Evolutionary conservation across 495 filamentous ascomycete genomes (phyloP), one percentile per base, ranked within the genome.

Genomic region (Poronia punctata): DNA sequence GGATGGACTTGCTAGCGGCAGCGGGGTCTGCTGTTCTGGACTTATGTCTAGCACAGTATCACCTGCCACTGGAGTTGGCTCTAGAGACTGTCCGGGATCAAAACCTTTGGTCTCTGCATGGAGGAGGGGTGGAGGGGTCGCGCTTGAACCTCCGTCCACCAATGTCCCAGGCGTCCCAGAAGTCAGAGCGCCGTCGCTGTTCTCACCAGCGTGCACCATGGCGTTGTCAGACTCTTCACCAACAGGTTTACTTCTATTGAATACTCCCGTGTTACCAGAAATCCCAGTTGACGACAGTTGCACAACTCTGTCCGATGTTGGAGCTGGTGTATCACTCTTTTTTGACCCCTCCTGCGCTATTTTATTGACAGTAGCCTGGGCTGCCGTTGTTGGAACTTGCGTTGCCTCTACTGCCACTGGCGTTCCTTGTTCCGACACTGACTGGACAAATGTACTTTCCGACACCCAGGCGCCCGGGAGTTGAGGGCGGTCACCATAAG

Each of bases 401-500:
- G 49, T 46, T 11, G 45, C 31, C 24, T 26, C 34, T 31, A 30
- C 43, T 33, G 45, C 40, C 38, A 34, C 24, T 23, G 62, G 41
- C 10, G 53, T 49, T 23, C 39, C 32, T 2, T 19, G 24, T 17
- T 62, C 57, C 4, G 51, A 50, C 17, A 56, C 57, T 7, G 47
- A 42, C 15, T 59, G 53, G 10, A 47, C 52, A 29, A 60, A 62
- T 5, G 67, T 65, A 19, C 71, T 71, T 52, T 72, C 81, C 11
- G 78, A 74, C 22, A 76, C 74, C 82, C 79, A 84, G 34, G 68
- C 72, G 7, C 80, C 81, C 12, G 82, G 81, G 22, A 85, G 55
- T 23, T 67, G 68, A 20, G 82, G 82, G 34, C 79, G 35, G 19
- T 19, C 27, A 10, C 11, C 17, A 24, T n/a, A 24, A 22, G 15